Conservation (phyloP, 305 asterid genomes). For the Fraxinus ornus region DNA sequence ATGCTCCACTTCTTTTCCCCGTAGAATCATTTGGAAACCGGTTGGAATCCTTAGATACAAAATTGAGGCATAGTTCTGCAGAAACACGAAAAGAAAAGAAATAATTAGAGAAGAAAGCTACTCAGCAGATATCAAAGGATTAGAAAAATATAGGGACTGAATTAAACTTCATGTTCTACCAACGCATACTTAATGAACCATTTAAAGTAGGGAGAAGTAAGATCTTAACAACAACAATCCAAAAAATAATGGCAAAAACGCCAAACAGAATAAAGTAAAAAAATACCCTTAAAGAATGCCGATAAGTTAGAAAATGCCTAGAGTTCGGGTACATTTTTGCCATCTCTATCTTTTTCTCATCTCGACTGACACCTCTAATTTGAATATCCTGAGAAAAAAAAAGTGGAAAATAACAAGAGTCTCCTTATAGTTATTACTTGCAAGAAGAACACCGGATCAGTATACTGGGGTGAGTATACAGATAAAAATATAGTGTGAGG, state of each 20-base stretch:
- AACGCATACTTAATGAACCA: background rate
- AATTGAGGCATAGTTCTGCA: slow-evolving; percentile 69
- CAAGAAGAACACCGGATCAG: background rate
- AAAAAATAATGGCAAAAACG: background rate
- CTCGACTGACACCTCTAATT: slow-evolving; percentile 52
- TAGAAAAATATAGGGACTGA: background rate
- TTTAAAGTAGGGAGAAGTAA: background rate
- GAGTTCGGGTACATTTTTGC: slow-evolving; percentile 52
- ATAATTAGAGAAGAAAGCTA: slow-evolving; percentile 1
- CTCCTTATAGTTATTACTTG: background rate
- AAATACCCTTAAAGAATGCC: slow-evolving; percentile 69
- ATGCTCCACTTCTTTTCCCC: slow-evolving; percentile 58
- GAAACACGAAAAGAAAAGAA: background rate
- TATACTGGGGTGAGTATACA: background rate
- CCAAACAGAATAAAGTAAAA: background rate
- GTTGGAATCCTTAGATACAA: slow-evolving; percentile 56
- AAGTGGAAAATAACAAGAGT: background rate
- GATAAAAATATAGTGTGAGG: background rate
- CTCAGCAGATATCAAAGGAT: background rate
- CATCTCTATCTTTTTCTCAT: slow-evolving; percentile 57
- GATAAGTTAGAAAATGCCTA: slow-evolving; percentile 62
- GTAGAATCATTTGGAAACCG: slow-evolving; percentile 51
- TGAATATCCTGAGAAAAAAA: slow-evolving; percentile 60
- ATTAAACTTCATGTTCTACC: background rate
- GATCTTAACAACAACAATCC: background rate